Evolutionary conservation across 495 filamentous ascomycete genomes (phyloP).

Genomic region (Podospora pseudocomata): DNA sequence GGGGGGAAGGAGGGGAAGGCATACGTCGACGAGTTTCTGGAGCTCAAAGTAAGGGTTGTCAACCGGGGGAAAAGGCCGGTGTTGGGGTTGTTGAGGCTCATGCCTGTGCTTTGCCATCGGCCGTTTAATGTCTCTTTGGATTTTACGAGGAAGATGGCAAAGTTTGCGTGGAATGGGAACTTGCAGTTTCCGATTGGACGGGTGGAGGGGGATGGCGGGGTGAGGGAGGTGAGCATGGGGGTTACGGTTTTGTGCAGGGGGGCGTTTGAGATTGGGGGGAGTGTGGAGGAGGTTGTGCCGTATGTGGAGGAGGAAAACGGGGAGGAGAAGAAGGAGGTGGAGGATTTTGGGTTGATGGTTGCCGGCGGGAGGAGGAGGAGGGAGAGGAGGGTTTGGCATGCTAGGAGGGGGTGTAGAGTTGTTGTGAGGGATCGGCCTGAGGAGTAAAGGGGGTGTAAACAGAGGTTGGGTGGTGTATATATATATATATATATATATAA

Average conservation of each 20-base stretch:
- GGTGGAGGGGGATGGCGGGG: constrained; percentile 54
- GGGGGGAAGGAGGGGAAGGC: constrained; percentile 31
- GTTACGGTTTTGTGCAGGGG: constrained; percentile 72
- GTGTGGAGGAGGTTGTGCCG: constrained; percentile 67
- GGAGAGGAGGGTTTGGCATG: constrained; percentile 70
- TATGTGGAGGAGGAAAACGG: constrained; percentile 19
- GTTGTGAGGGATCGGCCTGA: constrained; percentile 46
- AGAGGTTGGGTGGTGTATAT: background rate
- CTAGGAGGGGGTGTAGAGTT: constrained; percentile 60
- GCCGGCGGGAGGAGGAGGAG: constrained; percentile 54
- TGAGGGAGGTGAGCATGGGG: constrained; percentile 55
- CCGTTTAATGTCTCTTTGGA: constrained; percentile 73
- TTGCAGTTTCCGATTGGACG: constrained; percentile 68
- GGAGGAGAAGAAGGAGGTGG: constrained; percentile 33
- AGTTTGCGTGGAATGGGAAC: constrained; percentile 76
- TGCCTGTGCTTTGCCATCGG: constrained; percentile 71
- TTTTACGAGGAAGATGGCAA: constrained; percentile 62
- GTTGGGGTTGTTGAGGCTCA: constrained; percentile 68
- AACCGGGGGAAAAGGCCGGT: constrained; percentile 70
- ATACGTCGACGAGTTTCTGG: constrained; percentile 67
- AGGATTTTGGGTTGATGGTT: constrained; percentile 50
- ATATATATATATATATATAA: background rate
- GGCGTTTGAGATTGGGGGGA: constrained; percentile 76
- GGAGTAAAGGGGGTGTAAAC: background rate
- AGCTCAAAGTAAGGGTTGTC: constrained; percentile 60